Base-by-base conservation (phyloP, 768 basidiomycete species). In the Tylopilus vinaceipallidus region DNA sequence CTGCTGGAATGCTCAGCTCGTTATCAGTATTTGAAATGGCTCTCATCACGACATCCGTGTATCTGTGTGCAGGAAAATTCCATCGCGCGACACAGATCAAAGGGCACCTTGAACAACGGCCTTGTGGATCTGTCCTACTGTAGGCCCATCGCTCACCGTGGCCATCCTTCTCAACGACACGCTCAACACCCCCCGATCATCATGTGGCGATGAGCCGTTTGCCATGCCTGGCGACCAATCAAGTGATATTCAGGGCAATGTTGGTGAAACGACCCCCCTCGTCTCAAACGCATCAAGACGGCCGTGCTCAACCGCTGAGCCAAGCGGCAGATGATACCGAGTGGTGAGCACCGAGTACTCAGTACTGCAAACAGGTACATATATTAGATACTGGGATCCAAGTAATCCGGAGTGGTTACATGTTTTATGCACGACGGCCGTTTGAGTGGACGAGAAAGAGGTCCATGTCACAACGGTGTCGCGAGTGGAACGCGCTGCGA, bases 51-150 rank as follows among this genome's bases (percentile, higher is more conserved):
- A 74, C 98, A 34, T 79, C 88, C 24, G 95, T 95, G 14, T 95
- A 78, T 70, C 95, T 95, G 0, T 84, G 77, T 56, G 85, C 88
- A 35, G 95, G 95, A 48, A 99, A 99, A 71, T 79, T 88, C 1
- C 73, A 65, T n/a, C 73, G 93, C 30, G 87, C 86, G 2, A 52
- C 64, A 0, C 81, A 93, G 63, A 75, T 99, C 40, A 73, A 75
- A 45, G 59, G 62, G 6, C 74, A 79, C 58, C 74, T 98, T 42
- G 73, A 84, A 42, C 36, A 45, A 2, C 75, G 78, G n/a, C 20
- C 66, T 93, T 8, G 58, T 66, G 12, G 73, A 80, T 36, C 64
- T 75, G 2, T 57, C 54, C 0, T 86, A 86, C n/a, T 63, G 58
- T 65, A n/a, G 86, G 84, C 0, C 82, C 79, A 3, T 58, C 60